These are phyloP conservation scores for Ceratocystis huliohia DNA, from an alignment of 2,329 filamentous ascomycete species.

Conservation along the genomic window DNA sequence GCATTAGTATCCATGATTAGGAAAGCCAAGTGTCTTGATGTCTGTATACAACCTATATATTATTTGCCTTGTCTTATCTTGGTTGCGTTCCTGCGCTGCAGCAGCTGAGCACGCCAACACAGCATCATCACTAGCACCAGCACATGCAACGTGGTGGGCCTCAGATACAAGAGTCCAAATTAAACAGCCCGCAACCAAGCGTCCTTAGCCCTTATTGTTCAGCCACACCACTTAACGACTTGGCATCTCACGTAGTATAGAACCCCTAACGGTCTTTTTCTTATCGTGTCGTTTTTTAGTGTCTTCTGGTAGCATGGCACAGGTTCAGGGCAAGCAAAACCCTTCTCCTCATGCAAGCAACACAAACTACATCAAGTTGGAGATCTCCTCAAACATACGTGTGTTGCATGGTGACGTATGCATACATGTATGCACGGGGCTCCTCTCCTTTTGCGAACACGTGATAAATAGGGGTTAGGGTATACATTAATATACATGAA, in stretches of 20 bases:
- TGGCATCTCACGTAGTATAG: too few species aligned
- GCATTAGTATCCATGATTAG: too few species aligned
- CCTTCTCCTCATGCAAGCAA: neutral
- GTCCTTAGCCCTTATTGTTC: too few species aligned
- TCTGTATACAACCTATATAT: neutral
- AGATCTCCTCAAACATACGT: neutral
- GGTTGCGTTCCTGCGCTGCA: neutral
- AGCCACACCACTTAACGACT: too few species aligned
- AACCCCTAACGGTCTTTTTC: neutral
- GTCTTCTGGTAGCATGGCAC: neutral
- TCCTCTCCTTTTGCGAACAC: neutral
- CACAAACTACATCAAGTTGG: neutral
- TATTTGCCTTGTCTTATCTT: neutral
- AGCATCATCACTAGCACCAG: neutral
- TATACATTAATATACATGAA: too few species aligned
- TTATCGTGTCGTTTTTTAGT: neutral
- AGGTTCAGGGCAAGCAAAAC: too few species aligned
- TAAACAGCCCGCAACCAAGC: neutral
- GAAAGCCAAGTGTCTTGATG: neutral
- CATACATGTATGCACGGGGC: neutral
- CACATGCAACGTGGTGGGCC: neutral
- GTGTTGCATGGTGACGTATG: neutral
- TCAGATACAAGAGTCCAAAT: neutral
- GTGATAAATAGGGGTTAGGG: too few species aligned
- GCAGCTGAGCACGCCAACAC: neutral